Evolutionary conservation across 208 protist species (phyloP).

Genomic region (Porcisia deanei): DNA sequence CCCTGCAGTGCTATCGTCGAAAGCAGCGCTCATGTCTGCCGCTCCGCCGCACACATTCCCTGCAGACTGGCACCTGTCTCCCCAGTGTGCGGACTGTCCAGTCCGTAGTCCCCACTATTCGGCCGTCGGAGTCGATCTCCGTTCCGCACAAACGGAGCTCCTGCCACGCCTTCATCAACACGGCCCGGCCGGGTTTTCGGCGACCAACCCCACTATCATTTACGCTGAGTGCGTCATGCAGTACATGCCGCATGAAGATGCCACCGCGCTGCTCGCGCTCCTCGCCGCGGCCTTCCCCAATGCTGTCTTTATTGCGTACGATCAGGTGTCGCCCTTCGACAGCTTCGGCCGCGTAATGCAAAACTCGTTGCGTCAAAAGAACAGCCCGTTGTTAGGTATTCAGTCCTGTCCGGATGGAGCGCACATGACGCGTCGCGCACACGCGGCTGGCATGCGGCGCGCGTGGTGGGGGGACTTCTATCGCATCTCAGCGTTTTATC

Average conservation of each 20-base stretch:
- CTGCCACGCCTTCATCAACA: slow-evolving; percentile 38
- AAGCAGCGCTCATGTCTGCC: slow-evolving; percentile 64
- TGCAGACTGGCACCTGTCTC: slow-evolving; percentile 26
- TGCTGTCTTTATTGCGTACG: slow-evolving; percentile 77
- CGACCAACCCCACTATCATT: slow-evolving; percentile 64
- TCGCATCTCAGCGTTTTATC: slow-evolving; percentile 57
- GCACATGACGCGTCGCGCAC: slow-evolving; percentile 55
- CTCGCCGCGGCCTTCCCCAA: slow-evolving; percentile 55
- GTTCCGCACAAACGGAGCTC: slow-evolving; percentile 29
- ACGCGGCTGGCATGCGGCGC: slow-evolving; percentile 52
- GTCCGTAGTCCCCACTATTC: slow-evolving; percentile 46
- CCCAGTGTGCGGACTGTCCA: slow-evolving; percentile 18
- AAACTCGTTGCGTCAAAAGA: slow-evolving; percentile 58
- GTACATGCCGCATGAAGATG: slow-evolving; percentile 77
- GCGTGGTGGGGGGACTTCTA: slow-evolving; percentile 83
- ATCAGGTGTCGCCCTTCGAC: slow-evolving; percentile 78
- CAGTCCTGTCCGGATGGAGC: slow-evolving; percentile 35
- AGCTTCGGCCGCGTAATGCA: slow-evolving; percentile 88
- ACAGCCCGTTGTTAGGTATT: slow-evolving; percentile 78
- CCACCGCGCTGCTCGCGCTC: slow-evolving; percentile 50
- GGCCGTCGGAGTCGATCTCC: slow-evolving; percentile 80
- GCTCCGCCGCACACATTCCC: slow-evolving; percentile 63
- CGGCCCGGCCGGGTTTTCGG: slow-evolving; percentile 33
- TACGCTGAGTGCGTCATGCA: slow-evolving; percentile 93
- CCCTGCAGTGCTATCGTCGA: slow-evolving; percentile 72